These are phyloP conservation scores for Colletotrichum chrysophilum DNA, from an alignment of 2,329 filamentous ascomycete genomes.

Conservation along the genomic window DNA sequence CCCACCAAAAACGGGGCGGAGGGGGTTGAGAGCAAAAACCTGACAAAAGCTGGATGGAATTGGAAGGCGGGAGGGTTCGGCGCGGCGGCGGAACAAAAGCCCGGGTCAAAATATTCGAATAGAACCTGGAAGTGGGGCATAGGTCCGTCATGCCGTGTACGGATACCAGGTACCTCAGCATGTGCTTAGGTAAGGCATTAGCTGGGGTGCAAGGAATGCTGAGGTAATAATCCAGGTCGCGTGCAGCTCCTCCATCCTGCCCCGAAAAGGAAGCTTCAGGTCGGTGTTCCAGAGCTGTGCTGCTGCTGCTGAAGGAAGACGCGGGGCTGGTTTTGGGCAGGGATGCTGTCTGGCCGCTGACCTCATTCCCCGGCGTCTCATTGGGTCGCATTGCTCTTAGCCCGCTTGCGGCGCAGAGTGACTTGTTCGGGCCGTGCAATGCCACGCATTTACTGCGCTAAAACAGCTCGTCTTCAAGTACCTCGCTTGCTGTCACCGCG, in stretches of 20 bases:
- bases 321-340: constrained; percentile 6
- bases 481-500: not conserved
- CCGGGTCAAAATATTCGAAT: not conserved
- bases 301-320: not conserved
- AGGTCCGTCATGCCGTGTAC: not conserved
- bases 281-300: not conserved
- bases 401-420: constrained; percentile 16
- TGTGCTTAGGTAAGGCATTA: not conserved
- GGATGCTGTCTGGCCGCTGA: constrained; percentile 3
- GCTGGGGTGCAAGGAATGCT: not conserved
- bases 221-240: not conserved
- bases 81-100: constrained; percentile 4
- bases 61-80: not conserved
- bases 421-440: not conserved
- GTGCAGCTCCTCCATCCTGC: not conserved
- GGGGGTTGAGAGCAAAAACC: not conserved
- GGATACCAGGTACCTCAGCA: too few relatives aligned
- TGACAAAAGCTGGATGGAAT: not conserved
- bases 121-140: not conserved
- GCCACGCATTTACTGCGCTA: not conserved
- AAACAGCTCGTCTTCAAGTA: not conserved
- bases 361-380: constrained; percentile 1
- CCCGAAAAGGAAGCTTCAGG: not conserved
- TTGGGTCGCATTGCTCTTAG: constrained; percentile 7
- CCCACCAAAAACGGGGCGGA: constrained; percentile 11